A percentile compares a stretch with the other conserved stretches of the same genome.
phyloP scores from a whole-genome alignment of 805 yeast genomes.

The Teunomyces gatunensis region DNA sequence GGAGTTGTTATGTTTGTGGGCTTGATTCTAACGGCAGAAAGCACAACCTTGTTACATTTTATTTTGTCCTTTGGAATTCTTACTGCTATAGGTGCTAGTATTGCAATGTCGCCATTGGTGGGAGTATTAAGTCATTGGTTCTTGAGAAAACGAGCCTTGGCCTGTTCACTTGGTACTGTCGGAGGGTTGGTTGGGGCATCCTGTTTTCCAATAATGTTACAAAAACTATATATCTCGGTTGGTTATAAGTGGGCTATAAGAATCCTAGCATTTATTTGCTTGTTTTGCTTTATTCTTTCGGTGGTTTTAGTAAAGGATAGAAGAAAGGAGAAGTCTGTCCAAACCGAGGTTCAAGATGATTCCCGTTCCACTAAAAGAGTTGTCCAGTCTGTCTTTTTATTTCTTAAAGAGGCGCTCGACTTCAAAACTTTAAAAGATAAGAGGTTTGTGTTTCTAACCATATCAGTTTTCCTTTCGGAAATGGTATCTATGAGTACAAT shows the following conservation, averaged over 20 bases:
- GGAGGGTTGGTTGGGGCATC: constrained; percentile 57
- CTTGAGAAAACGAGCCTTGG: constrained; percentile 40
- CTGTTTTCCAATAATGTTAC: constrained; percentile 52
- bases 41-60: constrained; percentile 47
- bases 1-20: constrained; percentile 36
- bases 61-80: constrained; percentile 52
- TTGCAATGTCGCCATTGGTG: constrained; percentile 44
- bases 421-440: constrained; percentile 41
- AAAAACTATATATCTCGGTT: constrained; percentile 43
- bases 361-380: neutral
- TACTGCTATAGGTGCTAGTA: constrained; percentile 42
- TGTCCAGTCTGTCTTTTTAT: neutral
- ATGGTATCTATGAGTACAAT: constrained; percentile 45
- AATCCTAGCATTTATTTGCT: constrained; percentile 45
- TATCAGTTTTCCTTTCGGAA: constrained; percentile 46
- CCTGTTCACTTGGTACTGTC: constrained; percentile 44
- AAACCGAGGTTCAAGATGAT: neutral
- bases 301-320: constrained; percentile 5
- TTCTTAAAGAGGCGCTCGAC: constrained; percentile 13
- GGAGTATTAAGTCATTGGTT: constrained; percentile 48
- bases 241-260: constrained; percentile 58
- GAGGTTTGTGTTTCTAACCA: constrained; percentile 41
- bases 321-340: neutral
- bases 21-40: constrained; percentile 43
- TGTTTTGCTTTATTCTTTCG: constrained; percentile 26